phyloP scores from a whole-genome alignment of 176 grass and related monocot genomes.

The Cenchrus purpureus region DNA sequence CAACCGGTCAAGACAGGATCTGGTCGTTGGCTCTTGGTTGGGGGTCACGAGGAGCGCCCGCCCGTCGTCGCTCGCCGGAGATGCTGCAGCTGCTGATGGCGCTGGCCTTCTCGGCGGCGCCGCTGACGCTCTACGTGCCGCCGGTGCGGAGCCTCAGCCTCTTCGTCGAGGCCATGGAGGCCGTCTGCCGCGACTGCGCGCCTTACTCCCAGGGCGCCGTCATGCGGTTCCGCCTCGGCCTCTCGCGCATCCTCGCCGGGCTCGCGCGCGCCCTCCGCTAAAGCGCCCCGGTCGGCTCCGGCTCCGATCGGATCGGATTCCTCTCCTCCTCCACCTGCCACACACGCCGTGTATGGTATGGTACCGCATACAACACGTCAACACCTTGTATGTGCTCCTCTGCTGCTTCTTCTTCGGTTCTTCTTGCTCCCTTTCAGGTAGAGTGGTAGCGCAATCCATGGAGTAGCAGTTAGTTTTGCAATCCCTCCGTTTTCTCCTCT shows the following conservation, averaged over 20 bases:
- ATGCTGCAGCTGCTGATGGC: slow-evolving; percentile 90
- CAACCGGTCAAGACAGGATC: background rate
- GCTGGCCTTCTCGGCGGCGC: slow-evolving; percentile 87
- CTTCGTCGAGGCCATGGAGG: slow-evolving; percentile 80
- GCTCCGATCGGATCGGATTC: background rate
- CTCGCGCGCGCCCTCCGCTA: slow-evolving; percentile 61
- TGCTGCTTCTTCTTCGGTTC: too few species aligned
- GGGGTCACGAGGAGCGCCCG: background rate
- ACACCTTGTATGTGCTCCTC: background rate
- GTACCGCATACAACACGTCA: background rate
- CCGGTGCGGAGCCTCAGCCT: slow-evolving; percentile 83
- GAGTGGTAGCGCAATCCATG: background rate
- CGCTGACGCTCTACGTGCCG: slow-evolving; percentile 89
- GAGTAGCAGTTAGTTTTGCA: background rate
- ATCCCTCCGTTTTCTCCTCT: background rate
- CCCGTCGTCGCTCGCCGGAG: background rate
- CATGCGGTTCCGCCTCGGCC: slow-evolving; percentile 57
- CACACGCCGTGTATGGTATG: background rate
- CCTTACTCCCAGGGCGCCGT: slow-evolving; percentile 66
- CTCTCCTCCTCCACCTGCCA: background rate
- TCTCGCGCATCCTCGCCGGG: slow-evolving; percentile 59
- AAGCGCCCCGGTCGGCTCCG: background rate
- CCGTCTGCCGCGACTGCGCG: slow-evolving; percentile 58
- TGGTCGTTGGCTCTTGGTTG: background rate
- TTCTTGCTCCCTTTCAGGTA: background rate